phyloP scores from a whole-genome alignment of 495 filamentous ascomycete genomes.

The Aspergillus conjunctus region DNA sequence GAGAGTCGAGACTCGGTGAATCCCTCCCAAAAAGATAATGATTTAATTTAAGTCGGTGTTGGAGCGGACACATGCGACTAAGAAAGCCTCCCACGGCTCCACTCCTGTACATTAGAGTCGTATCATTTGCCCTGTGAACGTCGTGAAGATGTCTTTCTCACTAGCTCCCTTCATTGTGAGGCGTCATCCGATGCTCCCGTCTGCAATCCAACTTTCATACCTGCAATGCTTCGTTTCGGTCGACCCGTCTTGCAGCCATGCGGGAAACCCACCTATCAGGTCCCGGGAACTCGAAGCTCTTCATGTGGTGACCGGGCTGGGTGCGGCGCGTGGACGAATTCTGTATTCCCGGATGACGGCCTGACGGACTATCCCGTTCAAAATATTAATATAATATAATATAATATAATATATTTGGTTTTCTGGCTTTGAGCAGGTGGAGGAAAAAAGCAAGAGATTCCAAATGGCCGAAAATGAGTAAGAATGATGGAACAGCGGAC shows the following conservation, averaged over 20 bases:
- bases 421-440: neutral
- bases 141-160: slow-evolving; percentile 19
- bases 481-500: neutral
- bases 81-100: slow-evolving; percentile 19
- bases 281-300: slow-evolving; percentile 13
- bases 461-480: neutral
- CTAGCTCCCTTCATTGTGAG: neutral
- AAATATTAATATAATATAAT: too few species aligned
- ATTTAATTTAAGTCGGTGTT: slow-evolving; percentile 22
- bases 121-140: neutral
- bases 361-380: too few species aligned
- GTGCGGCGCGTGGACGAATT: slow-evolving; percentile 15
- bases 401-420: neutral
- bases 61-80: slow-evolving; percentile 15
- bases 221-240: slow-evolving; percentile 29
- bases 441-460: neutral
- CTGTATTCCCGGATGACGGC: neutral
- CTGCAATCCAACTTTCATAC: slow-evolving; percentile 17
- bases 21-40: slow-evolving; percentile 18
- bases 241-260: slow-evolving; percentile 18
- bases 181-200: slow-evolving; percentile 24
- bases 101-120: slow-evolving; percentile 3
- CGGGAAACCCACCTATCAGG: slow-evolving; percentile 20
- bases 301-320: slow-evolving; percentile 29
- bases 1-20: slow-evolving; percentile 12